phyloP scores from a whole-genome alignment of 805 yeast genomes.

The Groenewaldozyma salmanticensis region DNA sequence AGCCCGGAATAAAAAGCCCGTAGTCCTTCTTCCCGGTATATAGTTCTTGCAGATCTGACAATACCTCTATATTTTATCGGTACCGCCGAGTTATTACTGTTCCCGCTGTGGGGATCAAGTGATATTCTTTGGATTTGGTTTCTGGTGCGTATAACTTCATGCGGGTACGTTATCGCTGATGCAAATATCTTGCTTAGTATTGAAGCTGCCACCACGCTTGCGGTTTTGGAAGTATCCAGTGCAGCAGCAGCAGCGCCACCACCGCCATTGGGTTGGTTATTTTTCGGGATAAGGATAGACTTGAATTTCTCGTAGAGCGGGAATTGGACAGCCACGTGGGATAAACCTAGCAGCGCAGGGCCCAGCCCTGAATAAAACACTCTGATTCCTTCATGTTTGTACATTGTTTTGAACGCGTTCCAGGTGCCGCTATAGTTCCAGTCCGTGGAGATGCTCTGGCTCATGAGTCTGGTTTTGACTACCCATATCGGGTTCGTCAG shows the following conservation, averaged over 20 bases:
- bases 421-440: slow-evolving; percentile 59
- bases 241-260: slow-evolving; percentile 1
- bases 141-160: slow-evolving; percentile 86
- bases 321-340: slow-evolving; percentile 94
- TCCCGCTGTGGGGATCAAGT: slow-evolving; percentile 3
- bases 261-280: neutral
- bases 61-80: slow-evolving; percentile 27
- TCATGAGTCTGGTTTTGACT: slow-evolving; percentile 88
- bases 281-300: slow-evolving; percentile 32
- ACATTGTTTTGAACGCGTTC: slow-evolving; percentile 79
- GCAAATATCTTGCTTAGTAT: slow-evolving; percentile 82
- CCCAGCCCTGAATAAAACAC: slow-evolving; percentile 84
- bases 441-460: slow-evolving; percentile 30
- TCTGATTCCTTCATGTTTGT: slow-evolving; percentile 61
- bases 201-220: slow-evolving; percentile 45
- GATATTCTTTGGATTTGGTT: slow-evolving; percentile 52
- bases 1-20: slow-evolving; percentile 86
- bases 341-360: slow-evolving; percentile 81
- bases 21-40: slow-evolving; percentile 60
- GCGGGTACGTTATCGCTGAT: slow-evolving; percentile 84
- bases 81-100: slow-evolving; percentile 7
- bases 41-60: slow-evolving; percentile 27
- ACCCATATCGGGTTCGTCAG: slow-evolving; percentile 97
- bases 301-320: slow-evolving; percentile 86
- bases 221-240: slow-evolving; percentile 1